A percentile compares a stretch with the other conserved stretches of the same genome.
Evolutionary conservation across 1,284 basidiomycete species (phyloP).

Genomic region (Uromyces viciae-fabae): DNA sequence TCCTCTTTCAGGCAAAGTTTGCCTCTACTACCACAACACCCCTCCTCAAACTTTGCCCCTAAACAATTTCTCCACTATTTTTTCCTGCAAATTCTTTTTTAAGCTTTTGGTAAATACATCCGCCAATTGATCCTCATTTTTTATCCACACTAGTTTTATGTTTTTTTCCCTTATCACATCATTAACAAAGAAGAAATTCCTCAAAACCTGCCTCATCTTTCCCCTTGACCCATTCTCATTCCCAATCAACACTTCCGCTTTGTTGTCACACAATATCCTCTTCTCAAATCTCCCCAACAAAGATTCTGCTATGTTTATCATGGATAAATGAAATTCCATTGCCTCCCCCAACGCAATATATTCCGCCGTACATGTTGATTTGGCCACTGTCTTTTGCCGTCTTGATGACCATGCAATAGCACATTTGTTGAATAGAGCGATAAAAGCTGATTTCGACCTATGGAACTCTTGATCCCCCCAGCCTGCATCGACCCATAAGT

Average conservation of each 20-base stretch:
- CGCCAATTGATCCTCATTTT: background rate
- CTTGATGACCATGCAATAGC: background rate
- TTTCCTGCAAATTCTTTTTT: background rate
- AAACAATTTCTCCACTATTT: background rate
- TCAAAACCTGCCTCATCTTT: background rate
- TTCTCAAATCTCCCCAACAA: background rate
- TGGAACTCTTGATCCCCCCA: background rate
- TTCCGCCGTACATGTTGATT: background rate
- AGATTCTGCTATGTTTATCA: background rate
- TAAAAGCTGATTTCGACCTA: background rate
- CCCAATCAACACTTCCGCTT: background rate
- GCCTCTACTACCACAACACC: too few species aligned
- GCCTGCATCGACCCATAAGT: background rate
- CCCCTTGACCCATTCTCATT: background rate
- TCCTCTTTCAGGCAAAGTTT: too few species aligned
- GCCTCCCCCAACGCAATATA: background rate
- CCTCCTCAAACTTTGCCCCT: too few species aligned
- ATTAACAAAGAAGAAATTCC: background rate
- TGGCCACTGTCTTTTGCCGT: background rate
- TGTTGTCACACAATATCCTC: background rate
- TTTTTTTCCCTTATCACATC: background rate
- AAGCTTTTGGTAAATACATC: constrained; percentile 16
- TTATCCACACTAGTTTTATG: background rate
- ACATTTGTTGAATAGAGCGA: background rate
- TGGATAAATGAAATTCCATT: background rate